phyloP scores from a whole-genome alignment of 495 filamentous ascomycete species.

The Trichoderma asperelloides region DNA sequence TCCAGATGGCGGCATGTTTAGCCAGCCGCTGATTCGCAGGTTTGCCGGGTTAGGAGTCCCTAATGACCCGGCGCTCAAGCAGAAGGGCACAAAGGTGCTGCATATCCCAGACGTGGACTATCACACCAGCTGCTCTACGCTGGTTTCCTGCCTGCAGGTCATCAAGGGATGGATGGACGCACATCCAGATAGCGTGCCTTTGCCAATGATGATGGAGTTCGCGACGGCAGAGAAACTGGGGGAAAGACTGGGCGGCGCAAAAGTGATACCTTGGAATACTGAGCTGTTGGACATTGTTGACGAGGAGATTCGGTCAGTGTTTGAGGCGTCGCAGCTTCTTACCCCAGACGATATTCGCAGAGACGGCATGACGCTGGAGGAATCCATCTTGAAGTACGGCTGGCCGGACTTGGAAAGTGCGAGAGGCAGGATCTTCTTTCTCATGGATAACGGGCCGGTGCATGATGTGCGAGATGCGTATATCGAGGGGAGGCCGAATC shows the following conservation, averaged over 20 bases:
- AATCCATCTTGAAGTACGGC: constrained; percentile 17
- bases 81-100: constrained; percentile 19
- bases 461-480: constrained; percentile 17
- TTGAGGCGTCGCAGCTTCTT: constrained; percentile 16
- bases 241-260: constrained; percentile 12
- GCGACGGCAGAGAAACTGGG: constrained; percentile 15
- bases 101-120: constrained; percentile 23
- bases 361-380: constrained; percentile 16
- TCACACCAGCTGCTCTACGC: constrained; percentile 18
- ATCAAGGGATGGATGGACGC: constrained; percentile 20
- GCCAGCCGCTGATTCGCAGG: constrained; percentile 18
- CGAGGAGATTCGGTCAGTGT: constrained; percentile 20
- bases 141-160: constrained; percentile 18
- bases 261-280: constrained; percentile 12
- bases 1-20: constrained; percentile 19
- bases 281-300: constrained; percentile 18
- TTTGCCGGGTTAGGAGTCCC: constrained; percentile 13
- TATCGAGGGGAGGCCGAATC: constrained; percentile 15
- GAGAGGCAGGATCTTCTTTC: constrained; percentile 17
- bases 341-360: constrained; percentile 19
- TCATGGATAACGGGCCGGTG: constrained; percentile 21
- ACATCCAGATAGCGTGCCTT: constrained; percentile 19
- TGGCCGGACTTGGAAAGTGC: constrained; percentile 20
- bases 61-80: constrained; percentile 13
- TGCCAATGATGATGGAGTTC: constrained; percentile 24